A percentile compares a stretch with the other conserved stretches of the same genome.
phyloP scores from a whole-genome alignment of 805 yeast genomes.

The Pichia nanzhaoensis region DNA sequence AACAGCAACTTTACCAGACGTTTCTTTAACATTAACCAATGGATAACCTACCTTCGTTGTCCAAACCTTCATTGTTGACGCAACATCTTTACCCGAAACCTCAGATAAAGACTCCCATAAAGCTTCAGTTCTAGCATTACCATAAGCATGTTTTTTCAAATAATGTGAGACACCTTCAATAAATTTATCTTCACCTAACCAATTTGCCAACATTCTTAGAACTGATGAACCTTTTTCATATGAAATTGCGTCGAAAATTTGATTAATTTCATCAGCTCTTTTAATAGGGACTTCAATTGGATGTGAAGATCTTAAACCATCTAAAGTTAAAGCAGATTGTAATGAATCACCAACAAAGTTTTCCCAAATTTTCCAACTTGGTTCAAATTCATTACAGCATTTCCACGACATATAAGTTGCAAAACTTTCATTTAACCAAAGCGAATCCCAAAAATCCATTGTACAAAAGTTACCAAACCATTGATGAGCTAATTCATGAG shows the following conservation, averaged over 20 bases:
- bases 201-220: slow-evolving; percentile 67
- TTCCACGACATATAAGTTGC: slow-evolving; percentile 82
- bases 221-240: slow-evolving; percentile 77
- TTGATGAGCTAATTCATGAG: slow-evolving; percentile 88
- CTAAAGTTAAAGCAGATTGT: slow-evolving; percentile 47
- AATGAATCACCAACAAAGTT: slow-evolving; percentile 50
- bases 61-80: slow-evolving; percentile 63
- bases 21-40: slow-evolving; percentile 44
- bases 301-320: slow-evolving; percentile 62
- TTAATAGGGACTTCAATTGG: slow-evolving; percentile 84
- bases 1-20: slow-evolving; percentile 30
- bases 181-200: slow-evolving; percentile 64
- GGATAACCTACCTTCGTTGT: slow-evolving; percentile 73
- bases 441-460: slow-evolving; percentile 91
- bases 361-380: slow-evolving; percentile 76
- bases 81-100: slow-evolving; percentile 61
- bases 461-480: slow-evolving; percentile 91
- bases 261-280: slow-evolving; percentile 74
- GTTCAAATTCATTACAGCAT: slow-evolving; percentile 63
- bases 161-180: slow-evolving; percentile 69
- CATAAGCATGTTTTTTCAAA: slow-evolving; percentile 54
- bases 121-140: slow-evolving; percentile 68
- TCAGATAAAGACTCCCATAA: slow-evolving; percentile 63
- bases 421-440: slow-evolving; percentile 87
- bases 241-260: slow-evolving; percentile 77